Evolutionary conservation across 139 green algal species (phyloP), one percentile per base, ranked within the genome.

Genomic region (Coelastrella sp.): DNA sequence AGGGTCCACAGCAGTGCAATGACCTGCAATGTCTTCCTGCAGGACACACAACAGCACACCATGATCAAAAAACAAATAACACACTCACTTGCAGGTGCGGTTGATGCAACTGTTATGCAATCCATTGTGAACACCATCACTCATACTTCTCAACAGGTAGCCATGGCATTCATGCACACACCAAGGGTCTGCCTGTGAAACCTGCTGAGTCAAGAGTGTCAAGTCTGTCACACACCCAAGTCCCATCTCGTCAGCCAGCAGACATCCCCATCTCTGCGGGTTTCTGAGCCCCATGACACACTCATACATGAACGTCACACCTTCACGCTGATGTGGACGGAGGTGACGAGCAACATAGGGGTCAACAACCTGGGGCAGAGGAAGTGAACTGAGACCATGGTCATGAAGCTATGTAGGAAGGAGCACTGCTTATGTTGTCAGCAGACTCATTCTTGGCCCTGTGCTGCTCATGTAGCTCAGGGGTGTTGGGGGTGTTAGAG

Each of bases 241-340:
- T 0, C 95, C 95, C 97, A 98, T 98, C 24, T 97, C 95, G 82
- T 98, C 96, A 4, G 97, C 96, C 75, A 98, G 92, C 35, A 99
- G 94, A 89, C 92, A 95, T 24, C 96, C 97, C 15, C 58, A 78
- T 25, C 84, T 84, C 25, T 72, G 22, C 6, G 74, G 83, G 15
- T 72, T 27, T 0, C 87, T 70, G 6, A 75, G 72, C 57, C 85
- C 87, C 89, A 82, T 92, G 60, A 60, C 75, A 84, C 84, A 75
- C 59, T 97, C 94, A 78, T 97, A 98, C 91, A 98, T 75, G 91
- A 98, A 98, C 3, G 90, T 78, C 17, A 98, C 93, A 15, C 96
- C 96, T 86, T 98, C 94, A n/a, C 88, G 78, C 89, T 96, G 94
- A 80, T 97, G 95, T 6, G 91, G 92, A 27, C 95, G 87, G 75